Base-by-base conservation (phyloP, 2,329 filamentous ascomycete genomes). In the Colletotrichum echinochloae region DNA sequence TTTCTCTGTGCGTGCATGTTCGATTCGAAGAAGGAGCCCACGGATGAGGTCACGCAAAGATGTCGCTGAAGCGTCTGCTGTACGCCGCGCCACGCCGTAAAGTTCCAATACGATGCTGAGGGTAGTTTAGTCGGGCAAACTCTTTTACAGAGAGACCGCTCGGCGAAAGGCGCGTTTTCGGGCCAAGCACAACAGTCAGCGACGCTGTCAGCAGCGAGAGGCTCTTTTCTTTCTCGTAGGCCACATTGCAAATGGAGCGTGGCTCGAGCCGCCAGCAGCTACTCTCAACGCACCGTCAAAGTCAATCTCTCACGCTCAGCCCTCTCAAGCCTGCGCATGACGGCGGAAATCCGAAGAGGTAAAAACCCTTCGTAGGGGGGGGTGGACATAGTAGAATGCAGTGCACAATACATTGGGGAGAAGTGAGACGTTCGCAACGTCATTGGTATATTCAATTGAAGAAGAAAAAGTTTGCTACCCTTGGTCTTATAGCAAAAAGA, bases 391-490 rank as follows among this genome's bases (percentile, higher is more conserved):
- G 39, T 2, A 20, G 39, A 46, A 46, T 1, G n/a, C 20, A 12
- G n/a, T 12, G n/a, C 20, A 46, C 16, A 28, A 28, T 9, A 30
- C 26, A 51, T 6, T 1, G 7, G 48, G 26, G 35, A 3, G 8
- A 62, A 3, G 2, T 12, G 3, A 12, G 8, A n/a, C 37, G 11
- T 54, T n/a, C 9, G 12, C 49, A 35, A 48, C 6, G 11, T 57
- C 20, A 33, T 51, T 66, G 49, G 37, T 49, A 30, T 66, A 35
- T 60, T 70, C 33, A n/a, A 55, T 61, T 61, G 65, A 23, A 23
- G 60, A 69, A 46, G 23, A 66, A 65, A 60, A 48, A 20, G 33
- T 49, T 61, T 66, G 48, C 37, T 60, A 48, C 33, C 63, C 55
- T 66, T 41, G 7, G 60, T 60, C 39, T 55, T 44, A 23, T 8